Base-by-base conservation (phyloP, 345 rosid species). In the Aquilaria sinensis region DNA sequence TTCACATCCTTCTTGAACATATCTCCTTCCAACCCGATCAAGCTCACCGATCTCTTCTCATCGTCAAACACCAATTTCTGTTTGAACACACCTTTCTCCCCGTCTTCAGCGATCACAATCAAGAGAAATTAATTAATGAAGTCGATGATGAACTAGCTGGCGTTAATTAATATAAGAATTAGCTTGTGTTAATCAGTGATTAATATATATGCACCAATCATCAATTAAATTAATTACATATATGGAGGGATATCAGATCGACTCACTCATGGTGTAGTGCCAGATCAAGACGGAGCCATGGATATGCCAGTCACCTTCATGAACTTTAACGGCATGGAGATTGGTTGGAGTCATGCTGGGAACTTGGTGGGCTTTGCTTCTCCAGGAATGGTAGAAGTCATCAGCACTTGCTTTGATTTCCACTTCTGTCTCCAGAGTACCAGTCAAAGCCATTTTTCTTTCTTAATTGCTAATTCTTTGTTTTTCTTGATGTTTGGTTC, bases 21-120 rank as follows among this genome's bases (percentile, higher is more conserved):
- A 47, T 79, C 65, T 8, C 83, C 83, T 51, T 73, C 80, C 47
- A 70, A 23, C 0, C 74, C 78, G 2, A 23, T 51, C 0, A 73
- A 53, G 31, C 55, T 65, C 31, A 79, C 60, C 10, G 50, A 16
- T 65, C 43, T 56, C 41, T 61, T 70, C 2, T 45, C 67, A 2
- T 70, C 80, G 10, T 75, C 76, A 0, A 63, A 10, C 47, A 53
- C 69, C 9, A 73, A 47, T 43, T 11, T 73, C 62, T 73, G 76
- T 13, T 79, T 79, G 9, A 70, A 61, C 3, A 34, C 50, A 47
- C 60, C 78, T 1, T 34, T 3, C 43, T 65, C 70, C 33, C 83
- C 83, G 6, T 58, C 80, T 79, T 23, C 23, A 23, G 23, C 23
- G 23, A 23, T 23, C 23, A 23, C 23, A 23, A 23, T 23, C 23